A percentile compares a stretch with the other conserved stretches of the same genome.
phyloP scores from a whole-genome alignment of 164 flowering plant species.

The Kalanchoe fedtschenkoi region DNA sequence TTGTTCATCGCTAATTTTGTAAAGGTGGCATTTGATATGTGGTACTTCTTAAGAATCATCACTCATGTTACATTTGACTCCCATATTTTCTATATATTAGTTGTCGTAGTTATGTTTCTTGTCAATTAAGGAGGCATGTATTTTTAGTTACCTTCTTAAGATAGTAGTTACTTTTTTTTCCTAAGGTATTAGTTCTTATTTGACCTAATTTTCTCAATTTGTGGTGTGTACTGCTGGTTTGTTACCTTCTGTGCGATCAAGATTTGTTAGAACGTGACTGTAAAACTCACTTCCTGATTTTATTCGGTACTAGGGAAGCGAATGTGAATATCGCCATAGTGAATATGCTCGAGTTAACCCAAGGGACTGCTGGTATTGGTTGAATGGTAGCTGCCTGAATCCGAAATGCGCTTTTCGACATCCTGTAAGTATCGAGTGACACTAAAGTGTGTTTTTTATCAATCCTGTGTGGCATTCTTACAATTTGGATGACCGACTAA shows the following conservation, averaged over 20 bases:
- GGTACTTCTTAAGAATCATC: no score
- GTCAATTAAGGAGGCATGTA: no score
- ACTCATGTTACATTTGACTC: no score
- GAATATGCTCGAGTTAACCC: constrained; percentile 20
- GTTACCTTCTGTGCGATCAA: no score
- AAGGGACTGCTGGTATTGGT: constrained; percentile 63
- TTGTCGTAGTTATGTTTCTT: no score
- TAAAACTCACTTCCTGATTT: not conserved
- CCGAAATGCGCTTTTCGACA: constrained; percentile 67
- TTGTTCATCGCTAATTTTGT: not conserved
- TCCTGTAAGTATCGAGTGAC: constrained; percentile 44
- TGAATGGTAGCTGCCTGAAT: constrained; percentile 52
- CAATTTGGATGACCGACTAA: not conserved
- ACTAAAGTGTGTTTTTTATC: not conserved
- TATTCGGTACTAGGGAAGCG: constrained; percentile 37
- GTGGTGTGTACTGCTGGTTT: no score
- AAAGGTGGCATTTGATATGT: not conserved
- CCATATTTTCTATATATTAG: no score
- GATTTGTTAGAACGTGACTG: no score
- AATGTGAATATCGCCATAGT: constrained; percentile 72
- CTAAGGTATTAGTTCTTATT: no score
- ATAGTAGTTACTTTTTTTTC: no score
- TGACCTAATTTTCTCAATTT: no score
- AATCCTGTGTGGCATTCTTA: not conserved
- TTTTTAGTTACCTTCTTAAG: no score